Evolutionary conservation across 148 eudicot genomes (phyloP).

Genomic region (Vaccinium corymbosum): DNA sequence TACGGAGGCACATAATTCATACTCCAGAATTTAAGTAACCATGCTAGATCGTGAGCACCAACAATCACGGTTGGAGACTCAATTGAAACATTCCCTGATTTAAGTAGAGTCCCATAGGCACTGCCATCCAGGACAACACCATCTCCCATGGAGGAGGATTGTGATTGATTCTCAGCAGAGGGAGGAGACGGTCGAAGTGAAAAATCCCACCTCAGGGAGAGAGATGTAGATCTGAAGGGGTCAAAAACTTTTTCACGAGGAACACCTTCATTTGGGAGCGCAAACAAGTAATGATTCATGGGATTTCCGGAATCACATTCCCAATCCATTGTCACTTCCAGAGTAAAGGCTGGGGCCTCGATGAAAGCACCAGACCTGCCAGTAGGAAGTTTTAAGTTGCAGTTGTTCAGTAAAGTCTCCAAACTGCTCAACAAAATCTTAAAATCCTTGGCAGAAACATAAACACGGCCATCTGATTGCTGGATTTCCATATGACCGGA

Average conservation of each 20-base stretch:
- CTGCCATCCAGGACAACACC: conserved; percentile 28
- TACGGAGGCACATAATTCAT: conserved; percentile 81
- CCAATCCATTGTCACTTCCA: conserved; percentile 96
- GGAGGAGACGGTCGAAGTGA: conserved; percentile 59
- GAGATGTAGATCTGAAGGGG: conserved; percentile 94
- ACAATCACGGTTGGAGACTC: conserved; percentile 59
- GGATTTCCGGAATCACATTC: conserved; percentile 93
- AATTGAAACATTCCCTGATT: conserved; percentile 26
- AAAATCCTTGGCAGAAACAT: conserved; percentile 62
- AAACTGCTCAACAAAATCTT: conserved; percentile 85
- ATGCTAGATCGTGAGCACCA: conserved; percentile 95
- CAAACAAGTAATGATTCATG: conserved; percentile 87
- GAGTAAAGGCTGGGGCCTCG: conserved; percentile 64
- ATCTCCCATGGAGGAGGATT: conserved; percentile 34
- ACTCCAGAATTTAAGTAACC: conserved; percentile 88
- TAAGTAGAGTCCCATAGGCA: conserved; percentile 23
- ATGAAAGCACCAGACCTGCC: conserved; percentile 56
- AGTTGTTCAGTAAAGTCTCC: conserved; percentile 68
- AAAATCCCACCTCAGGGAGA: conserved; percentile 73
- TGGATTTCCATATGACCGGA: conserved; percentile 75
- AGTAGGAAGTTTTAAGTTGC: conserved; percentile 57
- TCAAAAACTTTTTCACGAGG: conserved; percentile 70
- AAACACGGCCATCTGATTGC: conserved; percentile 91
- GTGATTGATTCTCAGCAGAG: conserved; percentile 42
- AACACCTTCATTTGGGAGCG: conserved; percentile 76